A percentile compares a stretch with the other conserved stretches of the same genome.
These are phyloP conservation scores for Alnus glutinosa DNA, from an alignment of 306 rosid genomes.

Conservation along the genomic window DNA sequence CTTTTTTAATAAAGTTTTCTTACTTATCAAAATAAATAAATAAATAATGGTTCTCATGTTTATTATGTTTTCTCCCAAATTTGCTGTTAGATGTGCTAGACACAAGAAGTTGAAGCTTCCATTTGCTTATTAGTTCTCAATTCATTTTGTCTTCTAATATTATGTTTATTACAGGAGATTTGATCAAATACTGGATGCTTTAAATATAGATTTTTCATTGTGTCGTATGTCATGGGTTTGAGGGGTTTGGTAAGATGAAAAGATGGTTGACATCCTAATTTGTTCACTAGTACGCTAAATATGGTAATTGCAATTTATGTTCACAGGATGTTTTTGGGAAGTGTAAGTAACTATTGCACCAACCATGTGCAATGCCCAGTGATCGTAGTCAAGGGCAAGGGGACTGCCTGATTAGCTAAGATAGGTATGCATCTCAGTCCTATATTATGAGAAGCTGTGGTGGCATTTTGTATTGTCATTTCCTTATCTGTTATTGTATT, in stretches of 20 bases:
- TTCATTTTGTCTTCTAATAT: not conserved
- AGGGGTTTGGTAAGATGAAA: not conserved
- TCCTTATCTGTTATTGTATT: slow-evolving; percentile 1
- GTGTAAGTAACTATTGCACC: slow-evolving; percentile 86
- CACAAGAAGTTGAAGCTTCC: not conserved
- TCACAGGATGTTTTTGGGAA: slow-evolving; percentile 90
- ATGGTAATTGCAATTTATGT: not conserved
- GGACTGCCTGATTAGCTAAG: slow-evolving; percentile 28
- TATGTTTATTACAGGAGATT: not conserved
- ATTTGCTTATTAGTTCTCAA: not conserved
- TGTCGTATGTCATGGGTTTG: not conserved
- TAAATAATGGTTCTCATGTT: not conserved
- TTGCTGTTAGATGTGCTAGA: too few relatives aligned
- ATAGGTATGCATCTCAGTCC: slow-evolving; percentile 38
- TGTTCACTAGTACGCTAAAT: slow-evolving; percentile 1
- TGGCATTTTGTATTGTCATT: slow-evolving; percentile 21
- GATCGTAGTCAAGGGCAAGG: slow-evolving; percentile 62
- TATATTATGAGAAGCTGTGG: slow-evolving; percentile 23
- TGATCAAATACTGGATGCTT: not conserved
- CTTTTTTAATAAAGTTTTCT: too few relatives aligned
- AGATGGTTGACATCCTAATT: not conserved
- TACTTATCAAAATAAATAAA: not conserved
- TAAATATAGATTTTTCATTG: not conserved
- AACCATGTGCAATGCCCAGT: slow-evolving; percentile 76
- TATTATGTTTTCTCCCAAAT: not conserved